Evolutionary conservation across 176 grass and related monocot species (phyloP), one percentile per base, ranked within the genome.

Genomic region (Avena eriantha): DNA sequence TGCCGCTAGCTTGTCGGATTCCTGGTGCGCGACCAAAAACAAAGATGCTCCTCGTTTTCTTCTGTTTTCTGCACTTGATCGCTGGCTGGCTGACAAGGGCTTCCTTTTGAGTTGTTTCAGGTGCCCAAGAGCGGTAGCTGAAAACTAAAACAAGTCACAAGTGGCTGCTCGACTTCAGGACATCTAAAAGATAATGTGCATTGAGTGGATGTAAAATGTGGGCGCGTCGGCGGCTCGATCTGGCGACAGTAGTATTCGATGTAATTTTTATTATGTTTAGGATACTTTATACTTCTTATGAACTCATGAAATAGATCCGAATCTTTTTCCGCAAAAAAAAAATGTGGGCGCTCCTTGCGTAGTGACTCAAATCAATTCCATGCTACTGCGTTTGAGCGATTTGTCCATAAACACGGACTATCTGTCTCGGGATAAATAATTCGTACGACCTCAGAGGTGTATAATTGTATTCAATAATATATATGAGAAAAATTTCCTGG

Each of bases 1-100:
- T 92, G 90, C 86, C 91, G 86, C 86, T 94, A 81, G 15, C 48
- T 90, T 50, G 84, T 85, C 68, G 77, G 87, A 74, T 95, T 98
- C 77, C 89, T 95, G 93, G 93, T 95, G 55, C 10, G 64, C 8
- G 11, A 15, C 65, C 41, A n/a, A 53, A 7, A 6, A 12, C 10
- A 57, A 15, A 35, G 1, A 70, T 4, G 36, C n/a, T 70, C 18
- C 35, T 70, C 36, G 18, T 39, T 70, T n/a, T 71, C 68, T 71
- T 71, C 35, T 22, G 1, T 9, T 31, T n/a, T 67, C 22, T 46
- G 22, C 31, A 82, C 53, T 12, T 16, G 48, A 79, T 83, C 10
- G 21, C 51, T 29, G 39, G 21, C 51, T 29, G 39, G 12, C 69
- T 77, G 24, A 91, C 46, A 43, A 74, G 15, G 46, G 49, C 31